A percentile compares a stretch with the other conserved stretches of the same genome.
Conservation (phyloP, 257 asterid species). For the Solanum sejunctum region DNA sequence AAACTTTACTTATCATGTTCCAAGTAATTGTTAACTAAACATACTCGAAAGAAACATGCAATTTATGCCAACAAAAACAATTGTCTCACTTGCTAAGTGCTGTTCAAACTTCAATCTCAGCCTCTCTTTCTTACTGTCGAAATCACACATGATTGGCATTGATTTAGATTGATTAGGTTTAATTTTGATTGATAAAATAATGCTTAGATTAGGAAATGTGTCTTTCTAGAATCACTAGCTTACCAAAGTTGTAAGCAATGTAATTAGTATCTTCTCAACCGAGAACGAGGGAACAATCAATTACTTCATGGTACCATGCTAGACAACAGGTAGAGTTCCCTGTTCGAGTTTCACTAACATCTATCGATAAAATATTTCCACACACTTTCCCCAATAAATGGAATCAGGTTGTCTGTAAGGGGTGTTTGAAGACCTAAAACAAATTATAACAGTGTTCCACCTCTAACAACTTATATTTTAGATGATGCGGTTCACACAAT, state of each 20-base stretch:
- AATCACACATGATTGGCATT: background rate
- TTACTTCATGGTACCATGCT: background rate
- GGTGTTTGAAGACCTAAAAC: background rate
- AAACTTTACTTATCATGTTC: background rate
- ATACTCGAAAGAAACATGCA: background rate
- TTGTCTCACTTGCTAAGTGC: background rate
- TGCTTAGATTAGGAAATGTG: background rate
- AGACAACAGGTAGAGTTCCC: background rate
- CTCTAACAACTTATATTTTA: background rate
- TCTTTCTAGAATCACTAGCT: background rate
- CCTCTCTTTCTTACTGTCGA: background rate
- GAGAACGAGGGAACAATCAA: background rate
- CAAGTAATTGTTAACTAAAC: background rate
- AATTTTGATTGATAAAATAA: background rate
- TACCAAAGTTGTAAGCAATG: background rate
- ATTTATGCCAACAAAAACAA: background rate
- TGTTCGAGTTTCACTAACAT: background rate
- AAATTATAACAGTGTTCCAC: background rate
- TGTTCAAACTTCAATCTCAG: background rate
- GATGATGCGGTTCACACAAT: background rate
- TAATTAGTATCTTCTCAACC: background rate
- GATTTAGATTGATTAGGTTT: background rate
- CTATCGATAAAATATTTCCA: background rate
- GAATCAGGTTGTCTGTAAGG: background rate
- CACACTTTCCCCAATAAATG: background rate